Evolutionary conservation across 2,329 filamentous ascomycete genomes (phyloP), one percentile per base, ranked within the genome.

Genomic region (Didymella exigua): DNA sequence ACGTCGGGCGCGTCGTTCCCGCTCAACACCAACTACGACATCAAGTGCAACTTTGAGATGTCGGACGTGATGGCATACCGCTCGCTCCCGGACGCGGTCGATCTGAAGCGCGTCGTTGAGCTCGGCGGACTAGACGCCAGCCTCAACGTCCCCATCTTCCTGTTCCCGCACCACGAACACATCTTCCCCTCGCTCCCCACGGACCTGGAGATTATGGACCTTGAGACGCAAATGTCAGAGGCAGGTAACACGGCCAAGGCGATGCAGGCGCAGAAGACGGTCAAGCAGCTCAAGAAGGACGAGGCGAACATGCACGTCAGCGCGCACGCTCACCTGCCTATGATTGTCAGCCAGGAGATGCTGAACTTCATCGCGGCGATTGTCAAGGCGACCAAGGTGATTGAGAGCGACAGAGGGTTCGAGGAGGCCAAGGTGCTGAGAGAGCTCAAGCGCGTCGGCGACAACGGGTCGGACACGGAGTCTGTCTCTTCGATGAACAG

Each of bases 351-450:
- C 53, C 81, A 83, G 56, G 76, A 78, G 18, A 71, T 84, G 4
- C 77, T 84, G 46, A 79, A 82, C 60, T 84, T 83, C 65, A 71
- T 79, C n/a, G 81, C 81, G 1, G 81, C 81, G 1, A 70, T 83
- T 1, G 77, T 83, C n/a, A 84, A 84, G 62, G 81, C 82, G 0
- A 83, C 78, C n/a, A 84, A 84, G 58, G 76, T 84, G 31, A 81
- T 83, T 40, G 82, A 84, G 60, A 70, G 79, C 23, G 81, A 83
- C 60, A 81, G 78, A 54, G 76, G 77, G 18, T 70, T 74, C 23
- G 76, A 77, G 46, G 75, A 76, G 27, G 65, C 66, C n/a, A 65
- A 65, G 16, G 58, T 70, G 16, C 49, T 59, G 43, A 67, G 65
- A 7, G 62, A 70, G 54, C 27, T 70, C 64, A 61, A 70, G 56